Percentiles rank a stretch among this genome's conserved stretches.
Conservation (phyloP, 768 basidiomycete genomes). For the Mycena rosella region DNA sequence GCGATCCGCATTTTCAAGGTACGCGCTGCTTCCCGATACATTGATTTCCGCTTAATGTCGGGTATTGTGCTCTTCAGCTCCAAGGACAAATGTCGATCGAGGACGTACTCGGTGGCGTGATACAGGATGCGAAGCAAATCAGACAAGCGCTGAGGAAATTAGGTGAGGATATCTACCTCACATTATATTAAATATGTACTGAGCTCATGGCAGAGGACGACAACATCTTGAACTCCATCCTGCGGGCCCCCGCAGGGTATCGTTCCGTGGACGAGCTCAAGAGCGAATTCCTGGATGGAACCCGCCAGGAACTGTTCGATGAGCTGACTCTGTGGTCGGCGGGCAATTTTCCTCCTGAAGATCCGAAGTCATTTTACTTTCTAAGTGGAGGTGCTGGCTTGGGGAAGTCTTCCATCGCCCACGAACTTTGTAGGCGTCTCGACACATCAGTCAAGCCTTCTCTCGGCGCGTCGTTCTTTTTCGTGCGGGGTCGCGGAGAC, state of each 20-base stretch:
- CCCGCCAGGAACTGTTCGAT: constrained; percentile 7
- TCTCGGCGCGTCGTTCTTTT: constrained; percentile 19
- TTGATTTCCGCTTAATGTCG: background rate
- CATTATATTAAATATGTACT: background rate
- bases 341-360: background rate
- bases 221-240: background rate
- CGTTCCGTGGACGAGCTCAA: constrained; percentile 13
- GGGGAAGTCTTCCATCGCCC: constrained; percentile 20
- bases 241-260: constrained; percentile 3
- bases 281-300: constrained; percentile 1
- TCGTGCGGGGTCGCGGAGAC: constrained; percentile 7
- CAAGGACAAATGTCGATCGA: constrained; percentile 11
- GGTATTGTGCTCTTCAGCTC: background rate
- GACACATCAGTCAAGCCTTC: background rate
- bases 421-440: constrained; percentile 10
- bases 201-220: background rate
- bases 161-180: constrained; percentile 4
- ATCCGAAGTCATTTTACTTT: constrained; percentile 1
- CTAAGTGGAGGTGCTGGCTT: constrained; percentile 16
- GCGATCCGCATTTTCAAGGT: constrained; percentile 12
- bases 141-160: background rate
- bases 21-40: background rate
- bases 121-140: constrained; percentile 1
- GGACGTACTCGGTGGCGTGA: background rate
- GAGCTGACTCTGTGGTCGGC: constrained; percentile 8